phyloP scores from a whole-genome alignment of 2,329 filamentous ascomycete genomes.

The Xylariales sp. region DNA sequence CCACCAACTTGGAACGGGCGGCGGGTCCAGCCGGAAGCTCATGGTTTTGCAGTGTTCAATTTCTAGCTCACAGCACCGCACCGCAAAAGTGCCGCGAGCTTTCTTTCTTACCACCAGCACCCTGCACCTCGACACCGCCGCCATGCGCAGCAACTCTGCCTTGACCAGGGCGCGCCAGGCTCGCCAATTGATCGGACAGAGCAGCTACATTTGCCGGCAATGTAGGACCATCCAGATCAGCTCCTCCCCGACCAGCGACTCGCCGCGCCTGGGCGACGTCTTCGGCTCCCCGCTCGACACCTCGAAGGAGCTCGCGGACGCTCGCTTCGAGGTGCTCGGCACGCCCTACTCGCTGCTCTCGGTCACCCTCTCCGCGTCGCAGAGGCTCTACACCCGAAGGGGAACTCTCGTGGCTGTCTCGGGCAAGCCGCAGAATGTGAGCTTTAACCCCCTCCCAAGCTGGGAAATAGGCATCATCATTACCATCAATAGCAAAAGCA shows the following conservation, averaged over 20 bases:
- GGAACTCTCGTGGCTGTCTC: constrained; percentile 88
- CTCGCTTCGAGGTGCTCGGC: constrained; percentile 89
- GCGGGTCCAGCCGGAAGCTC: too few species aligned
- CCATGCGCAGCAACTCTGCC: constrained; percentile 23
- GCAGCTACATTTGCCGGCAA: constrained; percentile 44
- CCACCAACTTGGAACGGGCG: too few species aligned
- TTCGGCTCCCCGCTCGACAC: constrained; percentile 46
- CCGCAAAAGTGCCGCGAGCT: not conserved
- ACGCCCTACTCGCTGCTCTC: constrained; percentile 91
- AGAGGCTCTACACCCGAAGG: constrained; percentile 86
- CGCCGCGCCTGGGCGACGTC: constrained; percentile 47
- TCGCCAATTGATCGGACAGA: constrained; percentile 14
- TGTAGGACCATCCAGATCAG: constrained; percentile 61
- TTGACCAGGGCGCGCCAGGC: constrained; percentile 18
- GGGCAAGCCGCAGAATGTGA: constrained; percentile 85
- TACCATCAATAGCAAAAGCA: constrained; percentile 5
- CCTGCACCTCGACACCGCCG: constrained; percentile 5
- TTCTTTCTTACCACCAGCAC: not conserved
- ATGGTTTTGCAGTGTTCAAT: not conserved
- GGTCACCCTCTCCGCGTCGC: constrained; percentile 86
- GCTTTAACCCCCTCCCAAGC: constrained; percentile 15
- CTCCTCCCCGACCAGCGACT: constrained; percentile 53
- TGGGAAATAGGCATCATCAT: not conserved
- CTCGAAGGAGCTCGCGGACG: constrained; percentile 60
- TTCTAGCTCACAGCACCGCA: not conserved